Evolutionary conservation across 2,329 filamentous ascomycete genomes (phyloP), one percentile per base, ranked within the genome.

Genomic region (Sarocladium oryzae): DNA sequence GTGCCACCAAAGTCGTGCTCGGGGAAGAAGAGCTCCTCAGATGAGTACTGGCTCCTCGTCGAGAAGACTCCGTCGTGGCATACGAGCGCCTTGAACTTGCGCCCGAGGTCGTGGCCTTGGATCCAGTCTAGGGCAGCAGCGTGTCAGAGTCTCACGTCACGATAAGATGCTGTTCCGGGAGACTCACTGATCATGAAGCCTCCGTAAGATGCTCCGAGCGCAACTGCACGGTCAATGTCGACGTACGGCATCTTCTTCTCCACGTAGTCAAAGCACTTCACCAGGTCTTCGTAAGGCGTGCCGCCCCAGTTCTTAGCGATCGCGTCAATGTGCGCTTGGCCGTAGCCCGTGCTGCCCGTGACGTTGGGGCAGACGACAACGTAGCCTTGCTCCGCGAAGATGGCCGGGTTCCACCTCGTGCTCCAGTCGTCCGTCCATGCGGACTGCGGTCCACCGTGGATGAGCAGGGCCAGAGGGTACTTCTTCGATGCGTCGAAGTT

Each of bases 331-430:
- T 92, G 79, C 28, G 78, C 77, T 69, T 92, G 86, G 4, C 89
- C 89, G 60, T 90, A 95, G 2, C 88, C 86, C 4, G 88, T 90
- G 60, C 82, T 88, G 16, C 89, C 89, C 0, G 88, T 93, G 8
- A 88, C 88, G 64, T 95, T 95, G 9, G 89, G 88, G 48, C 82
- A 78, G 43, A 95, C 82, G 20, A 86, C 88, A 3, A 95, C 78
- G 62, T 93, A 95, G 41, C 89, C 89, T 68, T 92, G 88, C 65
- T 95, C 89, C 3, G 89, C 89, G 62, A 89, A 95, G 9, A 92
- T 78, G 54, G 87, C 88, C 2, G 87, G 85, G 63, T 95, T 95
- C 89, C 89, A 95, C 16, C 89, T 76, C 2, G 85, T 89, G 64
- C 79, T 86, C 88, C 89, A 95, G 24, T 77, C 73, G 60, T 93